Percentiles rank a stretch among this genome's conserved stretches.
Evolutionary conservation across 2,329 filamentous ascomycete species (phyloP).

Genomic region (Aspergillus sojae): DNA sequence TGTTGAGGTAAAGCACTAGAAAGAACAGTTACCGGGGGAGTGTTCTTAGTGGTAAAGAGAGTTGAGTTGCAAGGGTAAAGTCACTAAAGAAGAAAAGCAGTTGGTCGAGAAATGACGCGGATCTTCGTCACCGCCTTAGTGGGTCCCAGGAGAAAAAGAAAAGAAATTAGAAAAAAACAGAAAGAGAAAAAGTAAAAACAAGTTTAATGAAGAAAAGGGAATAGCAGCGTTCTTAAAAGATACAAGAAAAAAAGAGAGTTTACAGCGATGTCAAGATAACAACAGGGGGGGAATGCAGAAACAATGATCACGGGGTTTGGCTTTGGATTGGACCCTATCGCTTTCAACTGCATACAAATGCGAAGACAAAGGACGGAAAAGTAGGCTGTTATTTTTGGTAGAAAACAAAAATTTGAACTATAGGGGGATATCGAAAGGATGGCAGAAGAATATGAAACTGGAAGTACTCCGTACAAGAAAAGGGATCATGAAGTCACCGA

Average conservation of each 20-base stretch:
- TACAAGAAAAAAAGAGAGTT: background rate
- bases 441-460: background rate
- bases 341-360: background rate
- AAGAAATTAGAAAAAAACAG: background rate
- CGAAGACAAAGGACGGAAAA: background rate
- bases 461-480: background rate
- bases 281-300: background rate
- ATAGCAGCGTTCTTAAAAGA: background rate
- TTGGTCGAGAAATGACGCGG: conserved; percentile 21
- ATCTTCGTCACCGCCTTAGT: conserved; percentile 28
- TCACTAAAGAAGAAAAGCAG: conserved; percentile 10
- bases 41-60: conserved; percentile 11
- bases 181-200: background rate
- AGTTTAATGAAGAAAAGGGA: background rate
- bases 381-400: background rate
- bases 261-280: background rate
- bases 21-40: conserved; percentile 11
- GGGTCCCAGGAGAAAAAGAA: background rate
- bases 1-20: conserved; percentile 8
- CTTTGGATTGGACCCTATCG: background rate
- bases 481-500: background rate
- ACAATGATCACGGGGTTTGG: background rate
- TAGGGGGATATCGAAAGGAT: background rate
- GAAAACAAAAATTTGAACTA: background rate
- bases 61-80: conserved; percentile 6